These are phyloP conservation scores for Pleurotus sapidus DNA, from an alignment of 768 basidiomycete genomes.

Conservation along the genomic window DNA sequence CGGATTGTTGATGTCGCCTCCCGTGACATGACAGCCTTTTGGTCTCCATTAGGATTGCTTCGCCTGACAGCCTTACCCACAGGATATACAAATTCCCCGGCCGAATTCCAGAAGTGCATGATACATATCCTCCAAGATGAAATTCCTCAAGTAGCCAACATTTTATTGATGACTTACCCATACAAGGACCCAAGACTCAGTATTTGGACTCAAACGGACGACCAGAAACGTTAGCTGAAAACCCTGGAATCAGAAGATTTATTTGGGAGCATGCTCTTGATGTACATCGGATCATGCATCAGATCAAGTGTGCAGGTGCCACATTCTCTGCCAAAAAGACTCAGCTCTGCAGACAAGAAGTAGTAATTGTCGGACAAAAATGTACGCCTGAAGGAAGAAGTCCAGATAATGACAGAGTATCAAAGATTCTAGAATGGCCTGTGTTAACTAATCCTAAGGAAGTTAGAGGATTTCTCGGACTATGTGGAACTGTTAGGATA, in stretches of 20 bases:
- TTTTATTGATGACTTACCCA: constrained; percentile 6
- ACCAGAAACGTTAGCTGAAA: constrained; percentile 17
- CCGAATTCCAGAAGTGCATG: too few relatives aligned
- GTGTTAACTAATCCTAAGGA: constrained; percentile 15
- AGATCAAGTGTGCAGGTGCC: constrained; percentile 23
- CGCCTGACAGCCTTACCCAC: constrained; percentile 10
- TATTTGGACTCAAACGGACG: constrained; percentile 24
- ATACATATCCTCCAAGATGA: too few relatives aligned
- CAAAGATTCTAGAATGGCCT: constrained; percentile 23
- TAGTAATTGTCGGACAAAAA: constrained; percentile 12
- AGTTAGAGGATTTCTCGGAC: constrained; percentile 27
- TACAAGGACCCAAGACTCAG: constrained; percentile 24
- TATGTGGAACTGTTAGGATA: constrained; percentile 17
- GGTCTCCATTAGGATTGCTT: background rate
- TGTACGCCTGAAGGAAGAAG: constrained; percentile 22
- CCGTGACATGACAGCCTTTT: constrained; percentile 10
- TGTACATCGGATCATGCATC: constrained; percentile 29
- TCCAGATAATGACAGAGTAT: constrained; percentile 17
- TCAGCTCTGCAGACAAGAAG: constrained; percentile 16
- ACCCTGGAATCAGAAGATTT: constrained; percentile 28
- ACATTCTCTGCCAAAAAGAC: constrained; percentile 34
- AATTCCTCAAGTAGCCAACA: too few relatives aligned
- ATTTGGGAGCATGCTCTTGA: constrained; percentile 34
- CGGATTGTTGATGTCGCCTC: background rate
- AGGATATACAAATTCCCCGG: background rate